Conservation (phyloP, 2,329 filamentous ascomycete species). For the Curvularia spicifera region DNA sequence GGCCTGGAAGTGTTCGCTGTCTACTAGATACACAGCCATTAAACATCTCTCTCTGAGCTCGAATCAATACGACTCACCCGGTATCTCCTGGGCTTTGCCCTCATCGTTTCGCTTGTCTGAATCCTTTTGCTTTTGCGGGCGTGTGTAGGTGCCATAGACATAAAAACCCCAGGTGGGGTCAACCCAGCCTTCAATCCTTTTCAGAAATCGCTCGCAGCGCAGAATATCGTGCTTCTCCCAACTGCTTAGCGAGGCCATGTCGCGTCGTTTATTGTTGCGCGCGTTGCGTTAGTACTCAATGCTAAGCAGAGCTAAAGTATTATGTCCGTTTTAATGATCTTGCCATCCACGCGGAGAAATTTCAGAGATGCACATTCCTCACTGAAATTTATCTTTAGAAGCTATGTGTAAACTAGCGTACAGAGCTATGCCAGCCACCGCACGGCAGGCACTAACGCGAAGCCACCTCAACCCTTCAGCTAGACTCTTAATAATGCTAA, state of each 20-base stretch:
- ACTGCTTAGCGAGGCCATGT: constrained; percentile 6
- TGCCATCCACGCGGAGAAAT: too few species aligned
- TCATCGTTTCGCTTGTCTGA: background rate
- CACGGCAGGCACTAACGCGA: too few species aligned
- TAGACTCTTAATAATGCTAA: too few species aligned
- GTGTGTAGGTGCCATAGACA: constrained; percentile 8
- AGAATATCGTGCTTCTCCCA: constrained; percentile 5
- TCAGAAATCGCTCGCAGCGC: constrained; percentile 7
- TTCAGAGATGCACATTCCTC: too few species aligned
- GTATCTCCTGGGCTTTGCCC: background rate
- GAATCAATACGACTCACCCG: background rate
- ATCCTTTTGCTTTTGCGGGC: constrained; percentile 5
- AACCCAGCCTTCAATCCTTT: background rate
- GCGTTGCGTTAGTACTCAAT: too few species aligned
- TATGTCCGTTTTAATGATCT: too few species aligned
- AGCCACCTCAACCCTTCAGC: too few species aligned
- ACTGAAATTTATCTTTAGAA: too few species aligned
- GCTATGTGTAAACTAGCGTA: too few species aligned
- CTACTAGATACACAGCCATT: constrained; percentile 2
- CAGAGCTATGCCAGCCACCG: too few species aligned
- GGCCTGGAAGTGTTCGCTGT: constrained; percentile 8
- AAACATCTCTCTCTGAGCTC: background rate
- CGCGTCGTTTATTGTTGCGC: background rate
- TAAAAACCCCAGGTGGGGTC: constrained; percentile 8
- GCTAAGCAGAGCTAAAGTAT: too few species aligned